phyloP scores from a whole-genome alignment of 129 eudicot species.

The Daucus carota region DNA sequence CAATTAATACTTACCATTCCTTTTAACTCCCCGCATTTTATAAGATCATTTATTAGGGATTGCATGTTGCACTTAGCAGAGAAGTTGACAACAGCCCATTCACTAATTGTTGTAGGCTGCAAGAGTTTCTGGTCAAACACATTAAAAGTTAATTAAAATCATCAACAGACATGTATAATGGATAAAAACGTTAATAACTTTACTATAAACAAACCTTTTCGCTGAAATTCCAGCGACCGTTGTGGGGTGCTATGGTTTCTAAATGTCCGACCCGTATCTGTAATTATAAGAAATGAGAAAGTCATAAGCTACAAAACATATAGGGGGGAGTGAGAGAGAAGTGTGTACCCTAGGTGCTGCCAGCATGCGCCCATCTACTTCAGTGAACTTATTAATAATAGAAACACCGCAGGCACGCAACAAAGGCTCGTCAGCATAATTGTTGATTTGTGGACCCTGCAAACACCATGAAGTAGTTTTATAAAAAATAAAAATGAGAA shows the following conservation, averaged over 20 bases:
- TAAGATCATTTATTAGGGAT: too few relatives aligned
- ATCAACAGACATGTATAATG: neutral
- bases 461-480: constrained; percentile 1
- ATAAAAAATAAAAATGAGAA: too few relatives aligned
- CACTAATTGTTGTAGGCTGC: constrained; percentile 48
- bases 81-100: constrained; percentile 47
- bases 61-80: too few relatives aligned
- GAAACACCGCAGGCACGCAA: constrained; percentile 76
- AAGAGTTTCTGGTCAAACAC: constrained; percentile 41
- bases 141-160: too few relatives aligned
- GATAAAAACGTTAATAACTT: too few relatives aligned
- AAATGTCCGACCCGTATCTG: too few relatives aligned
- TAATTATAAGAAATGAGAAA: too few relatives aligned
- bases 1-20: too few relatives aligned
- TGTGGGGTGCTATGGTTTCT: too few relatives aligned
- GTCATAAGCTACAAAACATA: too few relatives aligned
- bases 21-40: too few relatives aligned
- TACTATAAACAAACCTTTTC: constrained; percentile 43
- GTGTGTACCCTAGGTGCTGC: constrained; percentile 59
- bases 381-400: constrained; percentile 45
- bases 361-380: constrained; percentile 74
- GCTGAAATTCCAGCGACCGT: constrained; percentile 73
- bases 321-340: too few relatives aligned
- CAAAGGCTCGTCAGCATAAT: constrained; percentile 65
- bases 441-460: constrained; percentile 46